Percentiles rank a stretch among this genome's conserved stretches.
phyloP scores from a whole-genome alignment of 805 yeast genomes.

The Priceomyces fermenticarens region DNA sequence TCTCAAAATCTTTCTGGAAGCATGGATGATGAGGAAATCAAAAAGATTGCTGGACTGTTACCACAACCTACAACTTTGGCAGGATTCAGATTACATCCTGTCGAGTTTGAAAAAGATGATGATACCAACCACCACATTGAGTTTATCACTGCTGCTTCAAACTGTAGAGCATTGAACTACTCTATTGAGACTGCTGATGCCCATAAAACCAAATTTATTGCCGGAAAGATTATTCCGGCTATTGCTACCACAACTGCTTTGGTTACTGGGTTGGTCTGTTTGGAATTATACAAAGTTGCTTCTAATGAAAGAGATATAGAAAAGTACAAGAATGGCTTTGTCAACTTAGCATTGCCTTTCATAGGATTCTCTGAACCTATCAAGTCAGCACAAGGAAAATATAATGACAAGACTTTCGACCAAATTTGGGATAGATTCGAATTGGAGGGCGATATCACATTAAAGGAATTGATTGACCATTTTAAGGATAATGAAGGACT shows the following conservation, averaged over 20 bases:
- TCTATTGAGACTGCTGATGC: slow-evolving; percentile 85
- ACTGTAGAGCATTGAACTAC: slow-evolving; percentile 91
- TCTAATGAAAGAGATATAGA: slow-evolving; percentile 74
- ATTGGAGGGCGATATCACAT: slow-evolving; percentile 70
- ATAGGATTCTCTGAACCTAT: slow-evolving; percentile 97
- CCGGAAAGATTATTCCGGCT: slow-evolving; percentile 98
- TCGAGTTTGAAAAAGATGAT: slow-evolving; percentile 97
- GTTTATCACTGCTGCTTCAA: slow-evolving; percentile 93
- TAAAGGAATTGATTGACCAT: slow-evolving; percentile 67
- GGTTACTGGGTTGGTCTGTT: slow-evolving; percentile 90
- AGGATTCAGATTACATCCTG: slow-evolving; percentile 84
- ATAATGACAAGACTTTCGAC: slow-evolving; percentile 77
- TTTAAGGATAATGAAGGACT: slow-evolving; percentile 83
- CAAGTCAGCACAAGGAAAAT: slow-evolving; percentile 76
- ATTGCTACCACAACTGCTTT: slow-evolving; percentile 99
- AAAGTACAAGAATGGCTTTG: slow-evolving; percentile 87
- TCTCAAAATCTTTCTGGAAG: slow-evolving; percentile 39
- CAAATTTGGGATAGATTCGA: slow-evolving; percentile 95
- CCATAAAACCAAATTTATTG: slow-evolving; percentile 91
- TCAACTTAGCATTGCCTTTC: slow-evolving; percentile 91
- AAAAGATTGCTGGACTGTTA: slow-evolving; percentile 66
- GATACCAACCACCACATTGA: slow-evolving; percentile 96
- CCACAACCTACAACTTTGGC: slow-evolving; percentile 89
- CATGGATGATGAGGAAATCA: slow-evolving; percentile 62
- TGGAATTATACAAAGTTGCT: slow-evolving; percentile 88